Percentiles rank a stretch among this genome's conserved stretches.
These are phyloP conservation scores for Lojkania enalia DNA, from an alignment of 2,329 filamentous ascomycete species.

Conservation along the genomic window DNA sequence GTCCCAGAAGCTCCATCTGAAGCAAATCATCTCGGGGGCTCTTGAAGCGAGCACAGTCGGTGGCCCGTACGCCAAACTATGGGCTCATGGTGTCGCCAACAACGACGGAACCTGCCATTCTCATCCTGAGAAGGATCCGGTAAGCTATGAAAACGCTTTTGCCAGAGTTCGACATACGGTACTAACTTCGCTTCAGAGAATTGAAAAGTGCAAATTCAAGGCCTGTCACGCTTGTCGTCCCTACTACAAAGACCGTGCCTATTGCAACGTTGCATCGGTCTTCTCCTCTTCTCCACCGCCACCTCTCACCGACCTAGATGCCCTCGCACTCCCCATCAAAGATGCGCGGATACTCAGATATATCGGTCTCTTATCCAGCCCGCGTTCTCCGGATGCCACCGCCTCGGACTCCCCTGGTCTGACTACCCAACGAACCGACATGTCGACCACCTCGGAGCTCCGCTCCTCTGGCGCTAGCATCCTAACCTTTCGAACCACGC, in stretches of 20 bases:
- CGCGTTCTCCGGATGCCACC: constrained; percentile 11
- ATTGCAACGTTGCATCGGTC: constrained; percentile 50
- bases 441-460: constrained; percentile 18
- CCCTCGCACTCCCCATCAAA: constrained; percentile 38
- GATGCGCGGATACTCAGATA: constrained; percentile 39
- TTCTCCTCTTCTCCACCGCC: constrained; percentile 25
- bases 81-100: constrained; percentile 17
- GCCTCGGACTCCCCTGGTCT: constrained; percentile 9
- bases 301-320: constrained; percentile 43
- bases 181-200: too few species aligned
- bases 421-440: constrained; percentile 11
- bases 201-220: constrained; percentile 49
- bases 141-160: neutral
- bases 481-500: constrained; percentile 36
- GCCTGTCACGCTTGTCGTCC: constrained; percentile 57
- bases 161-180: too few species aligned
- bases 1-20: constrained; percentile 35
- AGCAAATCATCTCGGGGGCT: constrained; percentile 29
- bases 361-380: constrained; percentile 33
- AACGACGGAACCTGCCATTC: constrained; percentile 27
- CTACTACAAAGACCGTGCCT: constrained; percentile 53
- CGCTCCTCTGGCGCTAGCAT: constrained; percentile 26
- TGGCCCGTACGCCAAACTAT: constrained; percentile 19
- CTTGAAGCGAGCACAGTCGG: constrained; percentile 24
- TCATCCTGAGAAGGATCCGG: constrained; percentile 6